A percentile compares a stretch with the other conserved stretches of the same genome.
Conservation (phyloP, 2,329 filamentous ascomycete genomes). For the Incumbomyces delicatus region DNA sequence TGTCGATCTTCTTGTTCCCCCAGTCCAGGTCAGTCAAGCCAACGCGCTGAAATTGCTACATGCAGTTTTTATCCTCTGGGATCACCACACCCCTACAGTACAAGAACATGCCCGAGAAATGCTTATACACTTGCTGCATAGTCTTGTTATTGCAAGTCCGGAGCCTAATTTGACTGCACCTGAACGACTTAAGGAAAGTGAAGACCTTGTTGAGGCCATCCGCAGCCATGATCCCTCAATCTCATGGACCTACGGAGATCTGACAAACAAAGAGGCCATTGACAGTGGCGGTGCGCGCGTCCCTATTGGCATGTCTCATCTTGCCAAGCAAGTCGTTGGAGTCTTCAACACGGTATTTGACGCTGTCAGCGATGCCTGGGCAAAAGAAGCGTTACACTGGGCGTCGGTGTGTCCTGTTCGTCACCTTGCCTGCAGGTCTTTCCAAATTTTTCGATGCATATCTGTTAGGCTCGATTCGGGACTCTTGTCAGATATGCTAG, state of each 20-base stretch:
- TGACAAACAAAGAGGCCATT: slow-evolving; percentile 65
- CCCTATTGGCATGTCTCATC: slow-evolving; percentile 73
- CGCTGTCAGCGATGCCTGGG: slow-evolving; percentile 83
- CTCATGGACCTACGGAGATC: slow-evolving; percentile 91
- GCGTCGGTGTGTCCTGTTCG: slow-evolving; percentile 92
- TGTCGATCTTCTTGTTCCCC: slow-evolving; percentile 92
- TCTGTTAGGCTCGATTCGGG: slow-evolving; percentile 79
- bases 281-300: slow-evolving; percentile 69
- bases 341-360: slow-evolving; percentile 80
- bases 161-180: slow-evolving; percentile 51
- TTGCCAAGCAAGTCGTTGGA: slow-evolving; percentile 71
- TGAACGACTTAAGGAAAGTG: slow-evolving; percentile 58
- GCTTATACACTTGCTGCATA: slow-evolving; percentile 94
- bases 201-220: slow-evolving; percentile 78
- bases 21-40: slow-evolving; percentile 67
- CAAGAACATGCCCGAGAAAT: slow-evolving; percentile 96
- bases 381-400: slow-evolving; percentile 81
- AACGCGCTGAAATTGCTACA: slow-evolving; percentile 80
- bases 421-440: slow-evolving; percentile 90
- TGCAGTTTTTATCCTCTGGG: slow-evolving; percentile 89
- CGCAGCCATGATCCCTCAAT: slow-evolving; percentile 74
- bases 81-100: slow-evolving; percentile 89
- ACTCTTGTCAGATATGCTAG: slow-evolving; percentile 96
- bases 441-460: slow-evolving; percentile 93
- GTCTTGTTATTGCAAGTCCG: slow-evolving; percentile 71